Percentiles rank a stretch among this genome's conserved stretches.
These are phyloP conservation scores for Lentithecium fluviatile DNA, from an alignment of 495 filamentous ascomycete species.

Conservation along the genomic window DNA sequence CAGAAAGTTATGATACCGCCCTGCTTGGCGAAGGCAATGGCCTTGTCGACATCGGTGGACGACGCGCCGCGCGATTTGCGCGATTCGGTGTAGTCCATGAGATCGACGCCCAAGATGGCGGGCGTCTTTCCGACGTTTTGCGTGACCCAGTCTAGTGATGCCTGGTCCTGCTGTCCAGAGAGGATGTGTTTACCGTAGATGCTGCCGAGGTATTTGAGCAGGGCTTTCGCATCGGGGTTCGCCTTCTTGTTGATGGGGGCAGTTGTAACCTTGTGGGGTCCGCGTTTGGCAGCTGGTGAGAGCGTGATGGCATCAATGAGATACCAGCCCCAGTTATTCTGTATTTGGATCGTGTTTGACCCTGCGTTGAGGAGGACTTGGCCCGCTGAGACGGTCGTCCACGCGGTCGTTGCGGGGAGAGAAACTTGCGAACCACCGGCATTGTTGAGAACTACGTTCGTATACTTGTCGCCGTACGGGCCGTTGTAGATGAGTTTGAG, in stretches of 20 bases:
- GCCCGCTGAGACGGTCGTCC: slow-evolving; percentile 41
- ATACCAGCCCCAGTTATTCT: slow-evolving; percentile 53
- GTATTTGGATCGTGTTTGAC: slow-evolving; percentile 46
- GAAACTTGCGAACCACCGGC: slow-evolving; percentile 45
- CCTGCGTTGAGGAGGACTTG: slow-evolving; percentile 48
- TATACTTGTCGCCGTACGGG: slow-evolving; percentile 48
- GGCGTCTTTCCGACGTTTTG: slow-evolving; percentile 50
- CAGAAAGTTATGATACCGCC: slow-evolving; percentile 50
- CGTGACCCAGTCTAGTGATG: slow-evolving; percentile 43
- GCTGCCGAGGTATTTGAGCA: slow-evolving; percentile 44
- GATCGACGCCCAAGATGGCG: slow-evolving; percentile 46
- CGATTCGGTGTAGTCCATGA: slow-evolving; percentile 52
- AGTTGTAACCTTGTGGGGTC: slow-evolving; percentile 43
- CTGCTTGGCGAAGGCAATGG: slow-evolving; percentile 44
- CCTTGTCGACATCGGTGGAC: slow-evolving; percentile 48
- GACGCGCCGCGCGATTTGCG: slow-evolving; percentile 46
- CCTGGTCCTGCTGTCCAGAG: slow-evolving; percentile 51
- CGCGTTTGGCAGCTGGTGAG: slow-evolving; percentile 41
- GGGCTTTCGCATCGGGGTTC: slow-evolving; percentile 29
- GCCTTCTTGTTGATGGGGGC: slow-evolving; percentile 39
- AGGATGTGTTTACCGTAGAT: slow-evolving; percentile 51
- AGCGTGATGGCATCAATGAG: slow-evolving; percentile 49
- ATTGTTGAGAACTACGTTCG: slow-evolving; percentile 46
- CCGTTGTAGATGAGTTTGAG: slow-evolving; percentile 45
- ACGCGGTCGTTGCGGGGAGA: slow-evolving; percentile 38